Evolutionary conservation across 192 early-diverging fungal genomes (phyloP).

Genomic region (Phycomyces nitens): DNA sequence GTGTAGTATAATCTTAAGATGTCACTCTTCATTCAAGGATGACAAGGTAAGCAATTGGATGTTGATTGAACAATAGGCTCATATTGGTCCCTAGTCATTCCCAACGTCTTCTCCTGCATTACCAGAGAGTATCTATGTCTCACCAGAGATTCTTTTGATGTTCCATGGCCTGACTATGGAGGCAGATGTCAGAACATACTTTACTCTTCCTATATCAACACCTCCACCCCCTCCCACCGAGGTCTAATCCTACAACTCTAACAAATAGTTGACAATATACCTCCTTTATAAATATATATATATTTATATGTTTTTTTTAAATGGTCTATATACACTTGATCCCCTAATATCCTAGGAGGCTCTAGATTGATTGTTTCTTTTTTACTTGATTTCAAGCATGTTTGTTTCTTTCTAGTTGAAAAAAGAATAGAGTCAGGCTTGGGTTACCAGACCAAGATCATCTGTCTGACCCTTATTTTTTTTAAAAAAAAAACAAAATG

Average conservation of each 20-base stretch:
- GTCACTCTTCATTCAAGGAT: slow-evolving; percentile 60
- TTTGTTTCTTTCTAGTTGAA: too few species aligned
- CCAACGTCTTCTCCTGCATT: slow-evolving; percentile 64
- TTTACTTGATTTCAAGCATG: too few species aligned
- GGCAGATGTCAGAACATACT: slow-evolving; percentile 48
- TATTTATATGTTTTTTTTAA: too few species aligned
- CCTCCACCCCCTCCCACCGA: slow-evolving; percentile 1
- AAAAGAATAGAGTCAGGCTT: too few species aligned
- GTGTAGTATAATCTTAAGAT: slow-evolving; percentile 62
- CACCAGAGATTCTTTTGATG: slow-evolving; percentile 57
- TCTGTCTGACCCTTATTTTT: too few species aligned
- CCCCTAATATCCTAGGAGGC: too few species aligned
- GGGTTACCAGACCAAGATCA: too few species aligned
- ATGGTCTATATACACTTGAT: too few species aligned
- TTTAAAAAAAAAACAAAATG: too few species aligned
- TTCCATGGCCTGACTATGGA: slow-evolving; percentile 47
- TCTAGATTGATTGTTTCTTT: too few species aligned
- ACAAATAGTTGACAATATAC: neutral
- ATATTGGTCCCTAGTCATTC: slow-evolving; percentile 48
- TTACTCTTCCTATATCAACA: slow-evolving; percentile 21
- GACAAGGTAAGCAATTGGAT: slow-evolving; percentile 42
- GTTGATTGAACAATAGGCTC: neutral
- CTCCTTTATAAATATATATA: neutral
- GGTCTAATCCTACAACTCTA: neutral
- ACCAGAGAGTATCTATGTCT: slow-evolving; percentile 53